Conservation (phyloP, 768 basidiomycete species). For the Paxillus ammoniavirescens region DNA sequence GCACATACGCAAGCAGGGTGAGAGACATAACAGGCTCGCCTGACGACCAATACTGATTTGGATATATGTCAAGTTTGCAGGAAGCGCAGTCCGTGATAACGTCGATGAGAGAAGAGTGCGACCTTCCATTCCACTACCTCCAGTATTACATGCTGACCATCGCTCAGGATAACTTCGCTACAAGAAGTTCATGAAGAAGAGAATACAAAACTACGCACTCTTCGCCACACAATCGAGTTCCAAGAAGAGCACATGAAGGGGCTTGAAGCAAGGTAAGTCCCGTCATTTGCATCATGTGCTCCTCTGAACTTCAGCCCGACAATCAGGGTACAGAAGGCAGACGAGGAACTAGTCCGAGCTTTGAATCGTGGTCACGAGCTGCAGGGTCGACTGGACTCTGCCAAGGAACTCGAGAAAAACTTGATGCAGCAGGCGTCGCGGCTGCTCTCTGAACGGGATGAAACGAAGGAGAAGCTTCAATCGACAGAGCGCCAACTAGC, state of each 20-base stretch:
- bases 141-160: constrained; percentile 12
- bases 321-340: constrained; percentile 17
- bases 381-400: constrained; percentile 26
- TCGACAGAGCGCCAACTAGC: constrained; percentile 13
- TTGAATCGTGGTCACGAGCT: constrained; percentile 25
- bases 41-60: constrained; percentile 10
- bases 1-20: constrained; percentile 22
- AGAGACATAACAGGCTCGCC: not conserved
- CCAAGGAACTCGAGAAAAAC: constrained; percentile 22
- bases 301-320: constrained; percentile 7
- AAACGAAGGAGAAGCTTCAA: constrained; percentile 14
- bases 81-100: constrained; percentile 24
- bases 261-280: constrained; percentile 25
- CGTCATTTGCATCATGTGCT: not conserved
- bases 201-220: constrained; percentile 25
- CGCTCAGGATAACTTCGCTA: constrained; percentile 20
- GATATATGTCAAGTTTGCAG: constrained; percentile 19
- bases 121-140: constrained; percentile 20
- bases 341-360: constrained; percentile 17
- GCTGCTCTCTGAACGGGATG: constrained; percentile 26
- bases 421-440: constrained; percentile 23
- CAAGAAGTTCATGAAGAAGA: constrained; percentile 25
- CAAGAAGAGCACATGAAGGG: constrained; percentile 28
- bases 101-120: constrained; percentile 32
- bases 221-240: constrained; percentile 30